Percentiles rank a stretch among this genome's conserved stretches.
Conservation (phyloP, 805 yeast genomes). For the Teunomyces cretensis region DNA sequence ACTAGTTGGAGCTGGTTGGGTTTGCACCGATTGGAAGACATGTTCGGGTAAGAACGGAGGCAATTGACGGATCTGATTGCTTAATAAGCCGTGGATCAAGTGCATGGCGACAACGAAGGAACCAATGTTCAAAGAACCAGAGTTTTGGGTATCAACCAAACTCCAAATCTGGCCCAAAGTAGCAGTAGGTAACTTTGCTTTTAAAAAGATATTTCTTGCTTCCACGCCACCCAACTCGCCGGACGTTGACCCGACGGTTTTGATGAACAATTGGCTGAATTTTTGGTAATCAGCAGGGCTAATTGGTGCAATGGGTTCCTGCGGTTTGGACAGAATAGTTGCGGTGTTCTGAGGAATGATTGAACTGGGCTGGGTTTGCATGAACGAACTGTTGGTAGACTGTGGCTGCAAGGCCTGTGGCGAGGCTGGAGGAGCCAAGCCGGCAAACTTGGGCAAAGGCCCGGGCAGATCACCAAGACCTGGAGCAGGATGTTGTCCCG, state of each 20-base stretch:
- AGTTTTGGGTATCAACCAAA: slow-evolving; percentile 72
- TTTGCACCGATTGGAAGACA: slow-evolving; percentile 37
- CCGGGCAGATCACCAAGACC: slow-evolving; percentile 56
- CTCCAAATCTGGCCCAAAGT: slow-evolving; percentile 87
- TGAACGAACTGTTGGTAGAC: slow-evolving; percentile 36
- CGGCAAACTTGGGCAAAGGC: slow-evolving; percentile 61
- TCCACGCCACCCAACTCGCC: slow-evolving; percentile 69
- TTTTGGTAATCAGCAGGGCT: slow-evolving; percentile 57
- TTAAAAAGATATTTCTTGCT: slow-evolving; percentile 83
- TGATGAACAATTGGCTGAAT: slow-evolving; percentile 71
- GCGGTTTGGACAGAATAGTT: slow-evolving; percentile 33
- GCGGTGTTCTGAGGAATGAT: slow-evolving; percentile 32
- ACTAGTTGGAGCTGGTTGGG: slow-evolving; percentile 9
- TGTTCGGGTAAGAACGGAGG: slow-evolving; percentile 43
- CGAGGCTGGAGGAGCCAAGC: slow-evolving; percentile 18
- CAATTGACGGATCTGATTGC: slow-evolving; percentile 61
- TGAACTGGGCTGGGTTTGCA: slow-evolving; percentile 44
- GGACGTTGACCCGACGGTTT: slow-evolving; percentile 54
- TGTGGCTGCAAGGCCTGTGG: slow-evolving; percentile 29
- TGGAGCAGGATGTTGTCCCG: slow-evolving; percentile 57
- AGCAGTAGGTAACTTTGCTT: slow-evolving; percentile 80
- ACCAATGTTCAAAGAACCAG: slow-evolving; percentile 68
- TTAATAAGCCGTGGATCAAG: slow-evolving; percentile 77
- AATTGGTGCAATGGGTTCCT: slow-evolving; percentile 46
- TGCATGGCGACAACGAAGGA: slow-evolving; percentile 95